Evolutionary conservation across 2,329 filamentous ascomycete species (phyloP), one percentile per base, ranked within the genome.

Genomic region (Cladophialophora carrionii): DNA sequence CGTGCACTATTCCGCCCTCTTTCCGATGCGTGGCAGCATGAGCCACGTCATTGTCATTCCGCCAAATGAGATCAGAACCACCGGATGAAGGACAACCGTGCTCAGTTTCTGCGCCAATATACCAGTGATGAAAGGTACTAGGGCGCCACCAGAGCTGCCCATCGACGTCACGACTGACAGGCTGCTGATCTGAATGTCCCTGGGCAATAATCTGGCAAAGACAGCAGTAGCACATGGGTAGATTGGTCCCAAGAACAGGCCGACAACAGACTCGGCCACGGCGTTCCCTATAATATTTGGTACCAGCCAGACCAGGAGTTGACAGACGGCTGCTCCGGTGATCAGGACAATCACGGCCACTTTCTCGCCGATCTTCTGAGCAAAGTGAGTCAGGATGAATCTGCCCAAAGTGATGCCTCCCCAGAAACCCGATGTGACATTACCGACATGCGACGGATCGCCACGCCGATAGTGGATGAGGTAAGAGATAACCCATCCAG

Each of bases 401-500:
- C 92, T 86, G 1, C 90, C 90, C 0, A 91, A 65, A 0, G 90
- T 92, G 72, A 94, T 91, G 64, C 91, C 90, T 46, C 80, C 84
- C 84, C 85, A 87, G 74, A 87, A 87, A n/a, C 66, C 66, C 1
- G 69, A 66, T 1, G 90, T 92, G 24, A 95, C 90, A 75, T 95
- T 95, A 41, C 92, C 91, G 20, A 95, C 90, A 3, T 83, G 81
- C 0, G 84, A 81, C 6, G 90, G 90, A 71, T 89, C 83, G 14
- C 90, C 91, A 63, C 87, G 80, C 43, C 91, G 87, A 68, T 87
- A 85, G 57, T 84, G 84, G 76, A 95, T 92, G 46, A 96, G 80
- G 79, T 93, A 96, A 2, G 89, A 92, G 67, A 94, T 92, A 56
- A 94, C 88, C 92, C 91, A 96, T 60, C 91, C 91, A 0, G 89